Conservation (phyloP, 768 basidiomycete genomes). For the Leccinum obscurum region DNA sequence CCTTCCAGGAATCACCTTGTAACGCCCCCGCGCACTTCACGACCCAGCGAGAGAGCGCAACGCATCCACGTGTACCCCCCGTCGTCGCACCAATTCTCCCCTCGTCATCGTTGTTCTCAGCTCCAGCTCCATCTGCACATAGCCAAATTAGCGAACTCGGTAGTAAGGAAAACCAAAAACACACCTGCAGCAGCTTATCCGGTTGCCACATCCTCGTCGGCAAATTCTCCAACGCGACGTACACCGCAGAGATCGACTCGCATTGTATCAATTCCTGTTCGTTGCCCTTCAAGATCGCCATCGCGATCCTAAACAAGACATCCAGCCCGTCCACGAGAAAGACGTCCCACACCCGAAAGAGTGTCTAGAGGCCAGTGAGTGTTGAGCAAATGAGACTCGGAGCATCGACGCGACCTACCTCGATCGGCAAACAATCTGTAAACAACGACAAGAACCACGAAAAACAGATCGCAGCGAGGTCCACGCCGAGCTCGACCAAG, state of each 20-base stretch:
- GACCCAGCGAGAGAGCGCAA: background rate
- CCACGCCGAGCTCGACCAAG: conserved; percentile 77
- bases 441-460: conserved; percentile 88
- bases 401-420: conserved; percentile 53
- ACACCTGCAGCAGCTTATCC: conserved; percentile 85
- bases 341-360: conserved; percentile 96
- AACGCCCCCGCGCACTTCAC: background rate
- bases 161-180: background rate
- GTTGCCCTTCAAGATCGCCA: conserved; percentile 82
- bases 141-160: too few species aligned
- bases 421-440: conserved; percentile 93
- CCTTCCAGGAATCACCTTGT: too few species aligned
- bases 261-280: conserved; percentile 83
- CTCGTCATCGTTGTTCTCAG: conserved; percentile 53
- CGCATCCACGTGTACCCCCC: background rate
- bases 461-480: conserved; percentile 93
- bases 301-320: conserved; percentile 85
- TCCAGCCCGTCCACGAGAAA: conserved; percentile 93
- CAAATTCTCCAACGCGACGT: conserved; percentile 84
- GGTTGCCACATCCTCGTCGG: conserved; percentile 94
- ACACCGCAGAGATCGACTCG: conserved; percentile 85
- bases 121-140: conserved; percentile 53
- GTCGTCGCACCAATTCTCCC: conserved; percentile 54
- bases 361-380: conserved; percentile 45
- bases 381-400: background rate